These are phyloP conservation scores for Articulospora tetracladia DNA, from an alignment of 495 filamentous ascomycete species.

Conservation along the genomic window DNA sequence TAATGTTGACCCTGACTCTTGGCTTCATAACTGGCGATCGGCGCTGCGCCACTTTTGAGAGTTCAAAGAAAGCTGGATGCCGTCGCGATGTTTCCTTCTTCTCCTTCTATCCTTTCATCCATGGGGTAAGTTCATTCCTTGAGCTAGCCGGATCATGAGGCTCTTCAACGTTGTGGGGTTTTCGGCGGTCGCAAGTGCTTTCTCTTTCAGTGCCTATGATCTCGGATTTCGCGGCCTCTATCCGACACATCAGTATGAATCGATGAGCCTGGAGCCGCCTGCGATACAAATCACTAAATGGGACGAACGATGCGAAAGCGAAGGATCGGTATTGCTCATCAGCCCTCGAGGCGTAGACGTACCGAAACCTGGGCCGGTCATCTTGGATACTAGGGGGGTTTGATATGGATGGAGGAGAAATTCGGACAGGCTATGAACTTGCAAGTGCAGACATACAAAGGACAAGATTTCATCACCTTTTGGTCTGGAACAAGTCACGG, in stretches of 20 bases:
- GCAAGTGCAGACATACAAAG: conserved; percentile 29
- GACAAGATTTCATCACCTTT: conserved; percentile 7
- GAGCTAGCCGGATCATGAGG: neutral
- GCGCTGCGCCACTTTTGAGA: neutral
- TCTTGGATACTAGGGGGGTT: conserved; percentile 39
- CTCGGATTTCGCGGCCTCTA: conserved; percentile 34
- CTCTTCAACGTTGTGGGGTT: neutral
- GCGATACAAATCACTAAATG: conserved; percentile 32
- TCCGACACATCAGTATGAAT: conserved; percentile 37
- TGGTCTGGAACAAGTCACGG: neutral
- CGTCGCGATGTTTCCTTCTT: neutral
- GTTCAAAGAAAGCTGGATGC: neutral
- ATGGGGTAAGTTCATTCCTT: neutral
- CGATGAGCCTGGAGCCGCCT: conserved; percentile 33
- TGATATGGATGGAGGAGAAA: conserved; percentile 37
- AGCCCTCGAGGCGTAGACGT: conserved; percentile 37
- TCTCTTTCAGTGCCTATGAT: conserved; percentile 26
- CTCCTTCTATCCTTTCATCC: neutral
- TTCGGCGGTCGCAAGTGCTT: neutral
- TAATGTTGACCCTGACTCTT: neutral
- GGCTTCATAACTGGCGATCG: neutral
- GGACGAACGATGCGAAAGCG: conserved; percentile 31
- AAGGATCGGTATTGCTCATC: conserved; percentile 30
- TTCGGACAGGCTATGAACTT: conserved; percentile 24
- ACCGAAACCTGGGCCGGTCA: conserved; percentile 36